Evolutionary conservation across 2,329 filamentous ascomycete genomes (phyloP).

Genomic region (Exophiala sp.): DNA sequence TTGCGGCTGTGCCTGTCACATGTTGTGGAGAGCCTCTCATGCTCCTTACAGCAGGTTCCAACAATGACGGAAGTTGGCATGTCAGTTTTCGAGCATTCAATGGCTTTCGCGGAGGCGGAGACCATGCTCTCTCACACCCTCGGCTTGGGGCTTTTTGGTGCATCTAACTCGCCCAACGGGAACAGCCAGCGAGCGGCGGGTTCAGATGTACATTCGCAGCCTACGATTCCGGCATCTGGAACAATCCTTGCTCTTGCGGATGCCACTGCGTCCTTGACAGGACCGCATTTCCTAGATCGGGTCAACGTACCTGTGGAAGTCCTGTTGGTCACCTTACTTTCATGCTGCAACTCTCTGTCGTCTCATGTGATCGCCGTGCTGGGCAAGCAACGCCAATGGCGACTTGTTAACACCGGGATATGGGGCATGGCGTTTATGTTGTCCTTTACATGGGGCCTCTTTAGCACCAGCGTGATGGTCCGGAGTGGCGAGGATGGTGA

Average conservation of each 20-base stretch:
- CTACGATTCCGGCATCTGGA: slow-evolving; percentile 33
- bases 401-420: slow-evolving; percentile 79
- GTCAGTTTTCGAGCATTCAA: slow-evolving; percentile 91
- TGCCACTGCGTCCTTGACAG: slow-evolving; percentile 30
- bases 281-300: slow-evolving; percentile 60
- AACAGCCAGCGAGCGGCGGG: slow-evolving; percentile 19
- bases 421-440: slow-evolving; percentile 89
- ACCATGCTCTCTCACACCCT: slow-evolving; percentile 76
- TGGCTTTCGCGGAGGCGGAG: slow-evolving; percentile 94
- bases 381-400: slow-evolving; percentile 68
- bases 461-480: slow-evolving; percentile 40
- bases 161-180: slow-evolving; percentile 35
- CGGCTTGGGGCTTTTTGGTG: slow-evolving; percentile 60
- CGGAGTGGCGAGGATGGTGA: slow-evolving; percentile 24
- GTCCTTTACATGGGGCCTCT: slow-evolving; percentile 71
- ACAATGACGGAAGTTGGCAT: slow-evolving; percentile 84
- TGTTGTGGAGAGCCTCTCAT: slow-evolving; percentile 81
- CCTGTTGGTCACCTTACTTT: slow-evolving; percentile 78
- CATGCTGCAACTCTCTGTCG: slow-evolving; percentile 77
- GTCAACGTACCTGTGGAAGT: slow-evolving; percentile 89
- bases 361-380: slow-evolving; percentile 78
- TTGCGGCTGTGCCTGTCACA: slow-evolving; percentile 61
- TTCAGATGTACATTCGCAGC: slow-evolving; percentile 43
- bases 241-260: slow-evolving; percentile 35
- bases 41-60: slow-evolving; percentile 75